These are phyloP conservation scores for Leucogyrophana mollusca DNA, from an alignment of 768 basidiomycete genomes.

Conservation along the genomic window DNA sequence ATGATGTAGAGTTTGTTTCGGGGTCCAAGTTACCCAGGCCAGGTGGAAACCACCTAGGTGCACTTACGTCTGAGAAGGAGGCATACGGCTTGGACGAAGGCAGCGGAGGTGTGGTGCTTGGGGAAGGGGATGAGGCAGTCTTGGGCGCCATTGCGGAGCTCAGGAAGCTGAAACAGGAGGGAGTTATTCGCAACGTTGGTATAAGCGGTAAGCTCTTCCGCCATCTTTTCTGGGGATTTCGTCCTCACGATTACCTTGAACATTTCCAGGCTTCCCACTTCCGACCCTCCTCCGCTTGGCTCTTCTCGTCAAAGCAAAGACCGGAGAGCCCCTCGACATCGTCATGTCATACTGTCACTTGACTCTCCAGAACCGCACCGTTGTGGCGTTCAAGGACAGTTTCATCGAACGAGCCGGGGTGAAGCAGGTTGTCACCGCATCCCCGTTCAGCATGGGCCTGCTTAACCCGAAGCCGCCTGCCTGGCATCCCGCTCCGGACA, in stretches of 20 bases:
- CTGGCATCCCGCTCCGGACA: constrained; percentile 78
- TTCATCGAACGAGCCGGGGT: constrained; percentile 65
- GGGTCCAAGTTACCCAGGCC: constrained; percentile 46
- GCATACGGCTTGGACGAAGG: constrained; percentile 66
- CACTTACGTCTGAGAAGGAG: constrained; percentile 50
- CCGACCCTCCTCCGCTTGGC: constrained; percentile 83
- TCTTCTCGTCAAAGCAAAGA: constrained; percentile 66
- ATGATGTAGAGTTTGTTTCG: constrained; percentile 81
- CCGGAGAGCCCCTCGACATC: constrained; percentile 72
- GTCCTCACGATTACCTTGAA: not conserved
- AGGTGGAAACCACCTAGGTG: constrained; percentile 55
- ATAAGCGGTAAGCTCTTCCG: constrained; percentile 59
- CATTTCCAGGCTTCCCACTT: constrained; percentile 66
- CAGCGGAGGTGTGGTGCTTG: constrained; percentile 54
- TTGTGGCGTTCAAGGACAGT: constrained; percentile 52
- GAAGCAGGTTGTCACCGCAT: constrained; percentile 69
- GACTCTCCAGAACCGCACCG: constrained; percentile 67
- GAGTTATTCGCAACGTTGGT: constrained; percentile 70
- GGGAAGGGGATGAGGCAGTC: constrained; percentile 70
- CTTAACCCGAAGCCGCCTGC: constrained; percentile 54
- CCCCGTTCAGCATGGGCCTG: constrained; percentile 84
- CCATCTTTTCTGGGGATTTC: not conserved
- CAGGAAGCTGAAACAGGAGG: constrained; percentile 67
- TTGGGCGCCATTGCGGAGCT: constrained; percentile 68
- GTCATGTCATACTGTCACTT: constrained; percentile 83